Evolutionary conservation across 139 green algal species (phyloP), one percentile per base, ranked within the genome.

Genomic region (Ettlia oleoabundans): DNA sequence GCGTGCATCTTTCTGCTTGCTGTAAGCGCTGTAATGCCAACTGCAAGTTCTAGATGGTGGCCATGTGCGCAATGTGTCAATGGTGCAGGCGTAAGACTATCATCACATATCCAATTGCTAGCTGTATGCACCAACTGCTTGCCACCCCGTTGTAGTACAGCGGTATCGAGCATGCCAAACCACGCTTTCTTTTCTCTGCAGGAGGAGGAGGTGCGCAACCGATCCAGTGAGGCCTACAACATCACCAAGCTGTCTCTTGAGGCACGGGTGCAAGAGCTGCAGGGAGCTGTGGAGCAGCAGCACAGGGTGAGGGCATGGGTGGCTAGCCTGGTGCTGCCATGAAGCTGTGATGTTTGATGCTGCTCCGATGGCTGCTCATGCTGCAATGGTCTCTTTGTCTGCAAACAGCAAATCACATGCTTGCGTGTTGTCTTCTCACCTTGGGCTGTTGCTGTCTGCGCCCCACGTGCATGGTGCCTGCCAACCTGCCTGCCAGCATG

Each of bases 161-260:
- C 47, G 47, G 10, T 10, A 58, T n/a, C n/a, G n/a, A n/a, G n/a
- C n/a, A n/a, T n/a, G n/a, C n/a, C n/a, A n/a, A n/a, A n/a, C n/a
- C n/a, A n/a, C n/a, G n/a, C n/a, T n/a, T n/a, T n/a, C n/a, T n/a
- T 58, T 10, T 0, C 38, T 10, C 1, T 18, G 70, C 72, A 80
- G 73, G 58, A 81, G 40, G 75, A 81, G 75, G 75, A 71, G 58
- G 51, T 81, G 75, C 38, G 40, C 58, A 81, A 71, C 75, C 38
- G 30, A 6, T 41, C 75, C 4, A 61, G 30, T 55, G 95, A 98
- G 89, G 95, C 95, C 82, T 95, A 96, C 89, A 97, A 98, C 84
- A 93, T 98, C 69, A 87, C 96, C 37, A 97, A 97, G 88, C 95
- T 97, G 75, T 82, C 91, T 71, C 87, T 96, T 80, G 93, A 97